Evolutionary conservation across 805 yeast species (phyloP).

Genomic region (Kuraishia piskuri): DNA sequence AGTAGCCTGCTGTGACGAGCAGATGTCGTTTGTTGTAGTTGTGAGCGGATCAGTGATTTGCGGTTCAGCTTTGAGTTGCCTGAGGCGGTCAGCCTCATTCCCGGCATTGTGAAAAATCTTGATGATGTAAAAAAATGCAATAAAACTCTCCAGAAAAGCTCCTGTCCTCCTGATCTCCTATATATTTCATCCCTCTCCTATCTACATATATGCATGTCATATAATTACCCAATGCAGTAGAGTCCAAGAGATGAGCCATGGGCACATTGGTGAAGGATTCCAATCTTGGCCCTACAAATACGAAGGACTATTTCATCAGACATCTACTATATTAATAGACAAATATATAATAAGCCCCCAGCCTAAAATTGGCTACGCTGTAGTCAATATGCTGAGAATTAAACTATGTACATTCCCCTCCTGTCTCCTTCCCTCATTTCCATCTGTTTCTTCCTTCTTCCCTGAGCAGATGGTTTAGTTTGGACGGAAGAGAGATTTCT

Average conservation of each 20-base stretch:
- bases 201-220: background rate
- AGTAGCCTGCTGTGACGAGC: background rate
- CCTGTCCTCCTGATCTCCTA: too few species aligned
- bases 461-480: background rate
- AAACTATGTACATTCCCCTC: background rate
- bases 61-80: conserved; percentile 2
- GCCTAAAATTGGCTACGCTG: background rate
- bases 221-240: background rate
- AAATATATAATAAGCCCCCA: background rate
- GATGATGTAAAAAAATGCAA: too few species aligned
- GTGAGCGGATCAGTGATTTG: background rate
- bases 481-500: background rate
- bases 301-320: too few species aligned
- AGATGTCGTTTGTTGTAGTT: background rate
- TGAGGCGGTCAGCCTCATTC: conserved; percentile 3
- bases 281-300: too few species aligned
- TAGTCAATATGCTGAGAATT: background rate
- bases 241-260: too few species aligned
- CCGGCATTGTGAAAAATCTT: background rate
- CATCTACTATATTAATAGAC: too few species aligned
- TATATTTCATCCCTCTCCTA: background rate
- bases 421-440: too few species aligned
- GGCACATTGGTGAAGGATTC: too few species aligned
- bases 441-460: background rate
- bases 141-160: too few species aligned